Conservation (phyloP, 2,329 filamentous ascomycete genomes). For the Beauveria sp. region DNA sequence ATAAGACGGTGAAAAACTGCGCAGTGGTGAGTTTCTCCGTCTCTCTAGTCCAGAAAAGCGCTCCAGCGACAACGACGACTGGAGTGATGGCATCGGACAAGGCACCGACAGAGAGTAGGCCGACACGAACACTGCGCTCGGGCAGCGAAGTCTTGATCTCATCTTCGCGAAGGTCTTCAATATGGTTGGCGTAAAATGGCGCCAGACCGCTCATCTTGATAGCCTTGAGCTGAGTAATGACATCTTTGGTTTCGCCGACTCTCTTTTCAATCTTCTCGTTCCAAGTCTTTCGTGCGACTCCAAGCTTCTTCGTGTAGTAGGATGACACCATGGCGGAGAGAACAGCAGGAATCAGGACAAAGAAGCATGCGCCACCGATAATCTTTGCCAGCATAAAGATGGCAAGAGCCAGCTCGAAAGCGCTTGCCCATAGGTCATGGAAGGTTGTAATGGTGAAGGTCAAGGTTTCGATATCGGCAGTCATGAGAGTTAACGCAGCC, state of each 20-base stretch:
- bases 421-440: conserved; percentile 10
- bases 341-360: not conserved
- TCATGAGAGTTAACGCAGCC: conserved; percentile 8
- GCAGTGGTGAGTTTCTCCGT: conserved; percentile 1
- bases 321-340: not conserved
- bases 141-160: conserved; percentile 13
- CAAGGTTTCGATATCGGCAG: conserved; percentile 8
- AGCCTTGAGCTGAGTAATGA: conserved; percentile 27
- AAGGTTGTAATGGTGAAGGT: conserved; percentile 1
- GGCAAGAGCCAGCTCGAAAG: not conserved
- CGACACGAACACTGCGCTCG: conserved; percentile 3
- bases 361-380: conserved; percentile 6
- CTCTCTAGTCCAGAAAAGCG: conserved; percentile 4
- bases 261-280: conserved; percentile 9
- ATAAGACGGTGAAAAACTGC: conserved; percentile 2
- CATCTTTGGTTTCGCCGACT: conserved; percentile 6
- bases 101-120: not conserved
- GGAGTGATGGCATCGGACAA: conserved; percentile 1
- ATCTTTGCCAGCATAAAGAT: conserved; percentile 9
- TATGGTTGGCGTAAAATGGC: not conserved
- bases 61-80: conserved; percentile 8
- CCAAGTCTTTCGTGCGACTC: not conserved
- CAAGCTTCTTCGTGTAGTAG: conserved; percentile 5
- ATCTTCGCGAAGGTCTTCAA: conserved; percentile 13
- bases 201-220: conserved; percentile 29